phyloP scores from a whole-genome alignment of 495 filamentous ascomycete genomes.

The Bacidia gigantensis region DNA sequence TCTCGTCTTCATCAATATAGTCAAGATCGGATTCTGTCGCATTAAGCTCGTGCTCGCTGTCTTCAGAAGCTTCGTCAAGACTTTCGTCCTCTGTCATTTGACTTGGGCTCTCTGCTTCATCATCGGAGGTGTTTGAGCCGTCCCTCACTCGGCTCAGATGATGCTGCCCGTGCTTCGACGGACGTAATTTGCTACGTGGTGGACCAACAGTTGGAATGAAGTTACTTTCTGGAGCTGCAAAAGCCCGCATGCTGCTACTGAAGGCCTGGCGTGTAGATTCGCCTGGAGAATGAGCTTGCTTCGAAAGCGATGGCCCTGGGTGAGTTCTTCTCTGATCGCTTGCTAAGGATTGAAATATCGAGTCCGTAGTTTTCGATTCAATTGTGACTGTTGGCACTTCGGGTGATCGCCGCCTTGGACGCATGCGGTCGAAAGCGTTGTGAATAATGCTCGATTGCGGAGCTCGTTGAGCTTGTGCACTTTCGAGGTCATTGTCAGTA shows the following conservation, averaged over 20 bases:
- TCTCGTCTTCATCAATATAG: slow-evolving; percentile 46
- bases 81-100: slow-evolving; percentile 13
- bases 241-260: slow-evolving; percentile 53
- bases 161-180: slow-evolving; percentile 14
- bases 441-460: slow-evolving; percentile 37
- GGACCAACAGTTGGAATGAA: slow-evolving; percentile 12
- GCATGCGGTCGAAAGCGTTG: slow-evolving; percentile 54
- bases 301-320: not conserved
- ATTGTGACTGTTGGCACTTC: slow-evolving; percentile 83
- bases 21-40: slow-evolving; percentile 20
- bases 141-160: slow-evolving; percentile 14
- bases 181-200: slow-evolving; percentile 5
- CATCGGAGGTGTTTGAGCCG: slow-evolving; percentile 8
- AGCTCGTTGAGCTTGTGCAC: slow-evolving; percentile 19
- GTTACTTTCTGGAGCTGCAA: slow-evolving; percentile 55
- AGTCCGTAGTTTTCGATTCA: slow-evolving; percentile 60
- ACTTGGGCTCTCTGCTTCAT: slow-evolving; percentile 6
- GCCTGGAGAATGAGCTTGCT: not conserved
- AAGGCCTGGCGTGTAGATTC: slow-evolving; percentile 28
- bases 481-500: slow-evolving; percentile 6
- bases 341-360: slow-evolving; percentile 34
- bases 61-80: slow-evolving; percentile 9
- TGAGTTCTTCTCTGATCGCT: not conserved
- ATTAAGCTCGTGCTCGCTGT: slow-evolving; percentile 16
- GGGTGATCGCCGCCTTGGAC: slow-evolving; percentile 46